These are phyloP conservation scores for Talaromyces ruber DNA, from an alignment of 495 filamentous ascomycete species.

Conservation along the genomic window DNA sequence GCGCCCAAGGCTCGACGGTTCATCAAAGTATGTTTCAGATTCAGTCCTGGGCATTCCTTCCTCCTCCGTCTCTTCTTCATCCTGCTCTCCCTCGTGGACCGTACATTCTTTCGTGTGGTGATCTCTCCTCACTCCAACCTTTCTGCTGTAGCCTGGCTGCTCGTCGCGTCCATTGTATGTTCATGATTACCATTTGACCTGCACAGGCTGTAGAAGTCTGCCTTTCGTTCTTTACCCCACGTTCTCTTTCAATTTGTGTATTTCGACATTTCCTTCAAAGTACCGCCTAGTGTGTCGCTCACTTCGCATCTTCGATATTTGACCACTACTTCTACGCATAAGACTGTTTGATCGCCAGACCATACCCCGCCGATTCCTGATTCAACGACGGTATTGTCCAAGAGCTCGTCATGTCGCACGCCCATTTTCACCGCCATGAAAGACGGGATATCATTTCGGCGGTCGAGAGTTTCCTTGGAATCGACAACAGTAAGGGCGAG, in stretches of 20 bases:
- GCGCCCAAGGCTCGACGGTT: not conserved
- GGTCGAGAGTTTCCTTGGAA: not conserved
- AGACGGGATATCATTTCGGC: slow-evolving; percentile 2
- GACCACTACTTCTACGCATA: not conserved
- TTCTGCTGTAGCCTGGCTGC: slow-evolving; percentile 5
- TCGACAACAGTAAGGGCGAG: not conserved
- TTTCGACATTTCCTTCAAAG: not conserved
- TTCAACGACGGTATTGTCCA: not conserved
- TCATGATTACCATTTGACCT: not conserved
- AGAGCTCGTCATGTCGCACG: slow-evolving; percentile 2
- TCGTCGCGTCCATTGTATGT: slow-evolving; percentile 1
- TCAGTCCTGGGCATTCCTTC: not conserved
- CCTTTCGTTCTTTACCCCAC: slow-evolving; percentile 6
- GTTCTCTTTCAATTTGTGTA: not conserved
- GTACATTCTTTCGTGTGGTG: slow-evolving; percentile 5
- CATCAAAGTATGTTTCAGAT: slow-evolving; percentile 2
- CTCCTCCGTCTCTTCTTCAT: not conserved
- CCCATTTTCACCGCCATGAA: slow-evolving; percentile 1
- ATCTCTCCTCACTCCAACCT: not conserved
- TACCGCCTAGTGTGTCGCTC: not conserved
- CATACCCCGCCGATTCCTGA: not conserved
- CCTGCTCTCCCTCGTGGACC: slow-evolving; percentile 5
- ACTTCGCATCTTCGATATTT: not conserved
- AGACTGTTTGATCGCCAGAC: not conserved
- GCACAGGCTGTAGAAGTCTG: slow-evolving; percentile 6